Conservation (phyloP, 169 alveolate species). For the Eimeria maxima region DNA sequence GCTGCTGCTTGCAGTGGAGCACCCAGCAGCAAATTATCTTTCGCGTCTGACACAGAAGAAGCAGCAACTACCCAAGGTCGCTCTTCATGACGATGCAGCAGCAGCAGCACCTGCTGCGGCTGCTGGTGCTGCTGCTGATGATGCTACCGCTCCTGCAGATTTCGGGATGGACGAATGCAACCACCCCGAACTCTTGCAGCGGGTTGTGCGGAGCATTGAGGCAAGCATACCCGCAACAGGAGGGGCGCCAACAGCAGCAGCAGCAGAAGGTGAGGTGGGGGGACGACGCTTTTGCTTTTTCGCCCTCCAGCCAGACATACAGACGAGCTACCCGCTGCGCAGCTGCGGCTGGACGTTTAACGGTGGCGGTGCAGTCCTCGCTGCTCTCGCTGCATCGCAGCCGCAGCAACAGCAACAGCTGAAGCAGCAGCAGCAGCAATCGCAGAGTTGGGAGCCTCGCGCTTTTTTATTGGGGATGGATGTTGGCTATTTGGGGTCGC, state of each 20-base stretch:
- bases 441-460: not conserved
- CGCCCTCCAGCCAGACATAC: conserved; percentile 46
- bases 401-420: conserved; percentile 53
- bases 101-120: conserved; percentile 39
- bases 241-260: conserved; percentile 31
- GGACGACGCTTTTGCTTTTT: conserved; percentile 12
- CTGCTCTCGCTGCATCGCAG: conserved; percentile 2
- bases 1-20: conserved; percentile 68
- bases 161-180: conserved; percentile 65
- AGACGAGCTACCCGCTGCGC: conserved; percentile 36
- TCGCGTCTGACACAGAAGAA: not conserved
- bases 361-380: conserved; percentile 19
- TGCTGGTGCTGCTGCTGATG: conserved; percentile 18
- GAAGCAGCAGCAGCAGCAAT: conserved; percentile 50
- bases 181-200: conserved; percentile 41
- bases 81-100: not conserved
- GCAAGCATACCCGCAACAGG: conserved; percentile 17
- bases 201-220: conserved; percentile 35
- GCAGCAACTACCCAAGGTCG: not conserved
- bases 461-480: conserved; percentile 35
- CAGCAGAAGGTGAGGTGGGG: conserved; percentile 1
- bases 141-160: not conserved
- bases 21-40: conserved; percentile 2
- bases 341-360: conserved; percentile 72
- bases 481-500: conserved; percentile 21